Percentiles rank a stretch among this genome's conserved stretches.
phyloP scores from a whole-genome alignment of 495 filamentous ascomycete species.

The Bathelium albidoporum region DNA sequence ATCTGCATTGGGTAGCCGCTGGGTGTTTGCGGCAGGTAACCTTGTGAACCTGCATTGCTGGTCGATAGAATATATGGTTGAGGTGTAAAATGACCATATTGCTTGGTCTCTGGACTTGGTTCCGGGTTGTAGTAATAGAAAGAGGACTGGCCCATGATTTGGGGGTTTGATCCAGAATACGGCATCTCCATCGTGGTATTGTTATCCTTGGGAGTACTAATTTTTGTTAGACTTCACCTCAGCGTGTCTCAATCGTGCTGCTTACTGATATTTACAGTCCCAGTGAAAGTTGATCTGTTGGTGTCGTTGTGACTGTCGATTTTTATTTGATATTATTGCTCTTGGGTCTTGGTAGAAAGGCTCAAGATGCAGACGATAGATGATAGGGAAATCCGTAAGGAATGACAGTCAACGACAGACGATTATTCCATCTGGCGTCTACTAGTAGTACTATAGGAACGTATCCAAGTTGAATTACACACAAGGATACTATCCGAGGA shows the following conservation, averaged over 20 bases:
- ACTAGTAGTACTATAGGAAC: not conserved
- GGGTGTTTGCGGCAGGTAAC: constrained; percentile 33
- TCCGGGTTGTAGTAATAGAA: constrained; percentile 92
- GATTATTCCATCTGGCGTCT: constrained; percentile 2
- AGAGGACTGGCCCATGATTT: constrained; percentile 60
- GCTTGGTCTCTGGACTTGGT: constrained; percentile 59
- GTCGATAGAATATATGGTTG: constrained; percentile 45
- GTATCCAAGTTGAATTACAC: constrained; percentile 5
- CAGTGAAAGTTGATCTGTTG: not conserved
- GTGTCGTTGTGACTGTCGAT: constrained; percentile 4
- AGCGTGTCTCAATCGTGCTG: not conserved
- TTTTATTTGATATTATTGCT: not conserved
- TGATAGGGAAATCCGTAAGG: constrained; percentile 5
- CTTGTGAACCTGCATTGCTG: constrained; percentile 36
- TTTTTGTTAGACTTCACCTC: not conserved
- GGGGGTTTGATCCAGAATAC: constrained; percentile 44
- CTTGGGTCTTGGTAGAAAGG: not conserved
- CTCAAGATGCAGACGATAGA: not conserved
- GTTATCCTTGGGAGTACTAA: not conserved
- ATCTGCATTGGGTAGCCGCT: constrained; percentile 40
- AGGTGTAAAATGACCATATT: constrained; percentile 73
- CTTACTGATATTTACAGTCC: constrained; percentile 1
- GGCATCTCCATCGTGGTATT: constrained; percentile 44
- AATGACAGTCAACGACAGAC: constrained; percentile 6
- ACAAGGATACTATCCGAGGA: not conserved